Evolutionary conservation across 1,139 yeast genomes (phyloP), one percentile per base, ranked within the genome.

Genomic region (Hyphopichia buzzinii): DNA sequence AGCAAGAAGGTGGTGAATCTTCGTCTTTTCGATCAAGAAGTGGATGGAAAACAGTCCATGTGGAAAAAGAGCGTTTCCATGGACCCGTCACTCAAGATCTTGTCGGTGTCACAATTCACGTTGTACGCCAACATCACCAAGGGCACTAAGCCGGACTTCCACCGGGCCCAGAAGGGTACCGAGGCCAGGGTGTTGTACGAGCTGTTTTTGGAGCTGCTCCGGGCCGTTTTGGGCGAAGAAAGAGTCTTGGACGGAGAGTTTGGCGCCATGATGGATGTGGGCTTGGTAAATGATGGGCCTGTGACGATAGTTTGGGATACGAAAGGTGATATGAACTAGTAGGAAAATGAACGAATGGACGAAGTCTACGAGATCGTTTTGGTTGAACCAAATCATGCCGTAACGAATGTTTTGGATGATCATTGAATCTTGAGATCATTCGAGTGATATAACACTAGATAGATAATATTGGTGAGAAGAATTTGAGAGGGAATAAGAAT

Each of bases 191-290:
- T 67, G 12, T 61, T 88, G 38, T 92, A 89, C 54, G 74, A 82
- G n/a, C 52, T 56, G 31, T 85, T 89, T 39, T 61, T 87, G 41
- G 47, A 44, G 0, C 62, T 62, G 41, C 67, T 81, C 55, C 67
- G 62, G 33, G 55, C 43, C n/a, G 79, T 64, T n/a, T 49, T 84
- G 26, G 94, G 90, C 0, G 66, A 64, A 1, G 77, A 71, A 0
- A 72, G 75, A 33, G 95, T 89, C 5, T 74, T 82, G 44, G 96
- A 88, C 50, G 98, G 98, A 1, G 72, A 78, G 39, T 92, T 92
- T 58, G 98, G 97, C 0, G 97, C 94, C 7, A 86, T 90, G 96
- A 92, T 92, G 98, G 95, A 87, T 44, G 96, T 92, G 12, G 73
- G 75, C 2, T 60, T 90, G 39, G 79, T 82, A 13, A 92, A 92